Evolutionary conservation across 192 early-diverging fungal genomes (phyloP), one percentile per base, ranked within the genome.

Genomic region (Backusella tuberculispora): DNA sequence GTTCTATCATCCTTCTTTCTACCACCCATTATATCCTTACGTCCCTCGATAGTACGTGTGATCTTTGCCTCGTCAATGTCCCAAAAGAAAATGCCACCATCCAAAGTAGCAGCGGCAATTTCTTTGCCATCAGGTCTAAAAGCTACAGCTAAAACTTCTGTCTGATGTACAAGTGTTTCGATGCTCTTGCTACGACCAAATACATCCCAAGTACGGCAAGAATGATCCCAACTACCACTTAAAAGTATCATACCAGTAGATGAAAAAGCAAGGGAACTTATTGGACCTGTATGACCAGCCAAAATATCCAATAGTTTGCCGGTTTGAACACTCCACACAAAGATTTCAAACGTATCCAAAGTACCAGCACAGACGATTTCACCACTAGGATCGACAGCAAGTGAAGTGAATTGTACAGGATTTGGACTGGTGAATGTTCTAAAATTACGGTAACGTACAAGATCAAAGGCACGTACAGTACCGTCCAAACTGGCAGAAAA

Each of bases 361-460:
- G 91, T 92, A 40, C 97, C 97, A 17, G 97, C 98, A 80, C 95
- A 97, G 2, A 99, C 92, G 71, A 99, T 89, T 75, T 99, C 98
- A 66, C 97, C 97, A 83, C 93, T 95, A 1, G 95, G 93, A 76
- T 99, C 98, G 13, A 99, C 96, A 0, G 97, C 95, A 63, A 99
- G 81, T 13, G 91, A 92, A 29, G 89, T 90, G 74, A 99, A 99
- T 84, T 99, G 98, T 19, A 95, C 93, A 0, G 98, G 97, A 17
- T 92, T 92, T 0, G 98, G 97, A 50, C 96, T 92, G 0, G 95
- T 97, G 74, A 99, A 98, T 2, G 98, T 98, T 73, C 97, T 88
- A 86, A 99, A 99, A 80, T 99, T 99, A 71, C 98, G 89, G 82
- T 99, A 99, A 67, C 98, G 90, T 29, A 98, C 92, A 69, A 99